Percentiles rank a stretch among this genome's conserved stretches.
Evolutionary conservation across 2,329 filamentous ascomycete species (phyloP).

Genomic region (Hyphodiscus sp.): DNA sequence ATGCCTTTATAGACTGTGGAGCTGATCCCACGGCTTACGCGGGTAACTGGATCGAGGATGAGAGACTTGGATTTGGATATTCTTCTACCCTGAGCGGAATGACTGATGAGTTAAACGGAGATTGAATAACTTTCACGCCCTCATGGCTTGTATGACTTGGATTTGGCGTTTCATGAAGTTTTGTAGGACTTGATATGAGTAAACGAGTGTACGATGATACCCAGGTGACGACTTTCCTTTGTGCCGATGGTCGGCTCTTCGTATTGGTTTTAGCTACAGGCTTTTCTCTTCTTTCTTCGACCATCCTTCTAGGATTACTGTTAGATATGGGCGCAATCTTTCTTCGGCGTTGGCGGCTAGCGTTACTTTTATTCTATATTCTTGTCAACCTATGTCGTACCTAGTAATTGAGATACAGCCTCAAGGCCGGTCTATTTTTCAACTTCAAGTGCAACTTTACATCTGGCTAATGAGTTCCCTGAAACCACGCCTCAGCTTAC

Average conservation of each 20-base stretch:
- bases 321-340: background rate
- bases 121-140: background rate
- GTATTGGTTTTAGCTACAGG: background rate
- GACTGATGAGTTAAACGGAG: background rate
- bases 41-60: background rate
- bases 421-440: too few relatives aligned
- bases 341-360: background rate
- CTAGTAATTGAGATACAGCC: too few relatives aligned
- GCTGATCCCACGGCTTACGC: background rate
- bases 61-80: background rate
- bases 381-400: too few relatives aligned
- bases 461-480: too few relatives aligned
- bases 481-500: too few relatives aligned
- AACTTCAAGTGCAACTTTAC: too few relatives aligned
- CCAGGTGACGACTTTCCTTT: background rate
- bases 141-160: background rate
- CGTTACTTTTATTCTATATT: background rate
- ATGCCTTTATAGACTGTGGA: background rate
- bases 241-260: background rate
- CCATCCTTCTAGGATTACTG: background rate
- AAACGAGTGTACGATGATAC: background rate
- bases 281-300: background rate
- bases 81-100: constrained; percentile 1
- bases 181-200: background rate
- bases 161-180: background rate